phyloP scores from a whole-genome alignment of 768 basidiomycete genomes.

The Chlorophyllum brunneum region DNA sequence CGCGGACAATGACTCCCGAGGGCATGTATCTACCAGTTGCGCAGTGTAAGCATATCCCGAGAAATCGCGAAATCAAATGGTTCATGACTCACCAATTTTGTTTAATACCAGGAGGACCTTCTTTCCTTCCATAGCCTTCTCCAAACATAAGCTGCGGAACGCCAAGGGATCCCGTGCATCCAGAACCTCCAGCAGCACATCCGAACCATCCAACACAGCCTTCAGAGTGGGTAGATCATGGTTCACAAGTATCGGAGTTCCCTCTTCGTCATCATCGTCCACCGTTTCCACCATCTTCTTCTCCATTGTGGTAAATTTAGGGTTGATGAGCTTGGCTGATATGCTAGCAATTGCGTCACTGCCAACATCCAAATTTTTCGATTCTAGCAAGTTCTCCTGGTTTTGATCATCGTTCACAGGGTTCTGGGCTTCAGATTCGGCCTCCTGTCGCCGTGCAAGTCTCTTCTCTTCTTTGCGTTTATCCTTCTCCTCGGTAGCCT shows the following conservation, averaged over 20 bases:
- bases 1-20: conserved; percentile 65
- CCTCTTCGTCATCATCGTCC: conserved; percentile 45
- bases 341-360: conserved; percentile 45
- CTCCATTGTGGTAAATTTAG: conserved; percentile 29
- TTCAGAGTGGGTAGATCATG: conserved; percentile 57
- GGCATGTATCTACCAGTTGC: conserved; percentile 60
- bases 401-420: conserved; percentile 25
- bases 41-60: neutral
- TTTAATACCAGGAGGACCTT: conserved; percentile 67
- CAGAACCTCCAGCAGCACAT: conserved; percentile 76
- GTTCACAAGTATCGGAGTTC: conserved; percentile 60
- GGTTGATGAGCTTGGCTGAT: conserved; percentile 35
- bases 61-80: neutral
- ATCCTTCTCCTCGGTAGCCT: conserved; percentile 80
- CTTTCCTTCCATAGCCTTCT: conserved; percentile 42
- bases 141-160: conserved; percentile 61
- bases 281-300: conserved; percentile 25
- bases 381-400: conserved; percentile 24
- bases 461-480: conserved; percentile 59
- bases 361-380: conserved; percentile 43
- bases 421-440: conserved; percentile 19
- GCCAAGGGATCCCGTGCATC: conserved; percentile 82
- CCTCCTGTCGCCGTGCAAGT: conserved; percentile 20
- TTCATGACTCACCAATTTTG: conserved; percentile 71
- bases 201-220: conserved; percentile 69